A percentile compares a stretch with the other conserved stretches of the same genome.
Conservation (phyloP, 192 early-diverging fungal genomes). For the Dimargaris xerosporica region DNA sequence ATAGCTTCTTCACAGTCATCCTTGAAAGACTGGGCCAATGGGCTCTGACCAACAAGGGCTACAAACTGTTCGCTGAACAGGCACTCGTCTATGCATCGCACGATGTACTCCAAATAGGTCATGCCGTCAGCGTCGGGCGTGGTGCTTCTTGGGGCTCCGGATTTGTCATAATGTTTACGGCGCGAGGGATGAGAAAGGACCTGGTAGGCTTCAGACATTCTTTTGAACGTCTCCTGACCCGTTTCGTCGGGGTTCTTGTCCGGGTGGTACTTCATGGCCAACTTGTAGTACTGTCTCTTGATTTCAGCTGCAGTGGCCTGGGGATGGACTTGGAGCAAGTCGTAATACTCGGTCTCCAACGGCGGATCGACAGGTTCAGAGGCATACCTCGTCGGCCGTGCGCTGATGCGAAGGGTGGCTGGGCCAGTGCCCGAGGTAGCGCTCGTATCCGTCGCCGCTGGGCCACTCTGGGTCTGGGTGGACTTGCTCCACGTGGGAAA, state of each 20-base stretch:
- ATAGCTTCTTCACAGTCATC: too few species aligned
- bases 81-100: slow-evolving; percentile 87
- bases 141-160: slow-evolving; percentile 46
- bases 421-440: too few species aligned
- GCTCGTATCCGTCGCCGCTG: too few species aligned
- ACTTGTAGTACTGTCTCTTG: slow-evolving; percentile 75
- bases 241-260: slow-evolving; percentile 37
- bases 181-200: slow-evolving; percentile 81
- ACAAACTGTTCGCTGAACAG: slow-evolving; percentile 93
- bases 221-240: slow-evolving; percentile 62
- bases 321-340: slow-evolving; percentile 58
- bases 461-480: too few species aligned
- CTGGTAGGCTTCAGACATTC: slow-evolving; percentile 94
- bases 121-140: slow-evolving; percentile 43
- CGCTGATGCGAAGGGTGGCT: too few species aligned
- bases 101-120: slow-evolving; percentile 74
- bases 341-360: slow-evolving; percentile 77
- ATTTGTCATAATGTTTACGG: slow-evolving; percentile 76
- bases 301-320: slow-evolving; percentile 68
- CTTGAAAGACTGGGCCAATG: slow-evolving; percentile 83
- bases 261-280: slow-evolving; percentile 40
- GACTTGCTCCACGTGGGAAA: too few species aligned
- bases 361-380: too few species aligned
- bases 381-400: too few species aligned
- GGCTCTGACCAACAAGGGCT: slow-evolving; percentile 93